Evolutionary conservation across 257 asterid species (phyloP), one percentile per base, ranked within the genome.

Genomic region (Echites panduratus): DNA sequence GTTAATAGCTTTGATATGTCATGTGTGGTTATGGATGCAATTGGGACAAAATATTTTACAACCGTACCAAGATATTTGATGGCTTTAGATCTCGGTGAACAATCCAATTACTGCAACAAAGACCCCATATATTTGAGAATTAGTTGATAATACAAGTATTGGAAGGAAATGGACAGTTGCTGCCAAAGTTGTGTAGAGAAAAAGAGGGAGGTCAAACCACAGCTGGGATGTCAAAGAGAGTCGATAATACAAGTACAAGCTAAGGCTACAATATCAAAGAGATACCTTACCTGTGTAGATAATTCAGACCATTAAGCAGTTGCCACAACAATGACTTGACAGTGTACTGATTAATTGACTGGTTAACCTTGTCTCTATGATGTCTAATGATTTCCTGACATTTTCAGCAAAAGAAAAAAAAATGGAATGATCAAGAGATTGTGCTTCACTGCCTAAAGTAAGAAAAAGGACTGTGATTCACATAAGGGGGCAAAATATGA

Each of bases 21-120:
- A 40, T 17, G 64, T 27, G 22, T 26, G 47, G 14, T 12, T 70
- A 38, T 61, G 35, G n/a, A n/a, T n/a, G n/a, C n/a, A n/a, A n/a
- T 45, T 41, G 65, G 49, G n/a, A n/a, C n/a, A 14, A 32, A 27
- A 50, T 70, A 70, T 45, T 64, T 44, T 68, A 56, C 63, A 78
- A 32, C 7, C 56, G 70, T 85, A 94, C 99, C 96, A 94, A 83
- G 83, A 94, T 91, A 83, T 94, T 94, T 59, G 99, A 94, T 45
- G 99, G 99, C 87, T 94, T 94, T 71, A 94, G 89, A 88, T 94
- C 99, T 81, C 99, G 89, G 77, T 94, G 99, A 49, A 94, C 83
- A 75, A 94, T 91, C 99, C 99, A 94, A 76, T 94, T 94, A 82
- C 99, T 91, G 96, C 89, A 91, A 61, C 61, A 73, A 74, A 72